A percentile compares a stretch with the other conserved stretches of the same genome.
phyloP scores from a whole-genome alignment of 805 yeast genomes.

The Metschnikowia drakensbergensis region DNA sequence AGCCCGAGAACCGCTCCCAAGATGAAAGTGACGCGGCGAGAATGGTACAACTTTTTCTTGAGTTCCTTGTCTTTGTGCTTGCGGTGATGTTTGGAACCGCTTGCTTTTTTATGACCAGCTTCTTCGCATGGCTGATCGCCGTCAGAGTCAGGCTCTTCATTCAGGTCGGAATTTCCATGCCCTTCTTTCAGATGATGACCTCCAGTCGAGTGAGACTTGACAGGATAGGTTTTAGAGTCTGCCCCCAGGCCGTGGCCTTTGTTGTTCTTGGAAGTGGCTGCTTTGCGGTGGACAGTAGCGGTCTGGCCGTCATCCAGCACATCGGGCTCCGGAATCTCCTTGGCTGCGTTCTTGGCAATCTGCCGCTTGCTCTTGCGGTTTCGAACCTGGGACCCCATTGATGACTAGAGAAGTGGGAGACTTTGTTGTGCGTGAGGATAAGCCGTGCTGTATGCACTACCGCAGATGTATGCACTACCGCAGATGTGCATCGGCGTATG shows the following conservation, averaged over 20 bases:
- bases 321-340: background rate
- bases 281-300: no score
- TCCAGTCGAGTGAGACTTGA: no score
- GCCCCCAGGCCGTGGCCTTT: no score
- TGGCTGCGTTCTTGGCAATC: background rate
- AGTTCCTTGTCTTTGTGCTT: constrained; percentile 4
- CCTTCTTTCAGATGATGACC: no score
- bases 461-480: background rate
- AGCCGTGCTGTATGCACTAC: background rate
- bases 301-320: background rate
- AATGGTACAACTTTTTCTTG: constrained; percentile 33
- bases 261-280: no score
- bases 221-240: no score
- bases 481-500: background rate
- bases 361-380: constrained; percentile 6
- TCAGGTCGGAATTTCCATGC: no score
- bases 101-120: background rate
- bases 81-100: background rate
- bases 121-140: background rate
- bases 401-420: background rate
- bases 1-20: constrained; percentile 76
- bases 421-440: background rate
- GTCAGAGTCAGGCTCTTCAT: no score
- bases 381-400: constrained; percentile 4
- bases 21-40: constrained; percentile 58